phyloP scores from a whole-genome alignment of 169 alveolate species.

The Miamiensis avidus region DNA sequence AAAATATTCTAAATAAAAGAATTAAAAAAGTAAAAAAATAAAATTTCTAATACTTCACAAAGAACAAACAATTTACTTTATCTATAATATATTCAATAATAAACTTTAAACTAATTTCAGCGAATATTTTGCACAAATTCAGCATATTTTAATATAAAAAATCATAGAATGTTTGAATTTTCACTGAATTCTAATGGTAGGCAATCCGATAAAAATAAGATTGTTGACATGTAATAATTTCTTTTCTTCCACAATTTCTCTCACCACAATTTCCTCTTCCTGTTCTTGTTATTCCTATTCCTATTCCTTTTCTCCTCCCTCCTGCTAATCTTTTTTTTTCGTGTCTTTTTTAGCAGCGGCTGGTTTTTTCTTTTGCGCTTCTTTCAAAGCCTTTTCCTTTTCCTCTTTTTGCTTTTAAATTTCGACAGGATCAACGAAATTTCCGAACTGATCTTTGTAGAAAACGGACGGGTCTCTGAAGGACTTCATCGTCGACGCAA shows the following conservation, averaged over 20 bases:
- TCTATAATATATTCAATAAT: too few relatives aligned
- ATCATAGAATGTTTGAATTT: too few relatives aligned
- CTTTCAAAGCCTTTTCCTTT: neutral
- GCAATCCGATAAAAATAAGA: neutral
- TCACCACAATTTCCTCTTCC: neutral
- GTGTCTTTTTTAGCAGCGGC: slow-evolving; percentile 8
- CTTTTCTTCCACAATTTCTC: too few relatives aligned
- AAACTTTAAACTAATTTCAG: too few relatives aligned
- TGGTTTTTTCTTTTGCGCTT: neutral
- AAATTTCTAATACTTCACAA: too few relatives aligned
- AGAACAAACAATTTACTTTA: too few relatives aligned
- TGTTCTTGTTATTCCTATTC: neutral
- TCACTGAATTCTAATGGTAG: neutral
- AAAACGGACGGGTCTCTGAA: slow-evolving; percentile 16
- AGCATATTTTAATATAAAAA: too few relatives aligned
- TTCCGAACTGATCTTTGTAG: slow-evolving; percentile 33
- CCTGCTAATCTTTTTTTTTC: neutral
- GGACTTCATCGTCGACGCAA: slow-evolving; percentile 9
- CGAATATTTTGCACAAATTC: too few relatives aligned
- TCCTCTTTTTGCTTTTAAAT: neutral
- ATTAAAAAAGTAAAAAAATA: too few relatives aligned
- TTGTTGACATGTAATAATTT: neutral
- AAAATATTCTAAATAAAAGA: too few relatives aligned
- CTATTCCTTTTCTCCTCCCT: too few relatives aligned
- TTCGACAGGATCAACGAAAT: slow-evolving; percentile 4